Conservation (phyloP, 2,329 filamentous ascomycete genomes). For the Penicillium sclerotigenum region DNA sequence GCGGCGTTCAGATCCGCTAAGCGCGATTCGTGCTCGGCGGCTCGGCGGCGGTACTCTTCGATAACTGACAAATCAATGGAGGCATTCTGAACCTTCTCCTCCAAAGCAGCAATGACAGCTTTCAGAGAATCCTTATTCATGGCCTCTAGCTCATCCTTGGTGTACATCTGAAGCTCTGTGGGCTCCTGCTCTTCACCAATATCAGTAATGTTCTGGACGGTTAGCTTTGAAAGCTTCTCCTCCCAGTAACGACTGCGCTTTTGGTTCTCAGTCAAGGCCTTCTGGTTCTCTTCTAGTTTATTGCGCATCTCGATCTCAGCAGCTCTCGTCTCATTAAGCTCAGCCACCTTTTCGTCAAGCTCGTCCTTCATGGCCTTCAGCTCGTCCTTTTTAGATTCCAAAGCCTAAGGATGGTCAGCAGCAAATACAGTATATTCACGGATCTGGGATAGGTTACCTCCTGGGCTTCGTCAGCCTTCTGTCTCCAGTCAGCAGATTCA, state of each 20-base stretch:
- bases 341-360: slow-evolving; percentile 78
- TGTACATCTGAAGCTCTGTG: slow-evolving; percentile 68
- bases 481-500: slow-evolving; percentile 69
- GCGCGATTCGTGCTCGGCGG: slow-evolving; percentile 75
- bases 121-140: slow-evolving; percentile 63
- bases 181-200: slow-evolving; percentile 55
- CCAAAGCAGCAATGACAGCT: slow-evolving; percentile 62
- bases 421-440: background rate
- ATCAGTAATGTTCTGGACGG: slow-evolving; percentile 75
- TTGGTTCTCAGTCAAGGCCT: slow-evolving; percentile 80
- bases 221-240: slow-evolving; percentile 81
- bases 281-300: slow-evolving; percentile 94
- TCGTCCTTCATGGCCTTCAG: slow-evolving; percentile 76
- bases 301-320: slow-evolving; percentile 97
- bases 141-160: slow-evolving; percentile 63
- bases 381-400: slow-evolving; percentile 76
- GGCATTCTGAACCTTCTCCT: slow-evolving; percentile 77
- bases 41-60: slow-evolving; percentile 79
- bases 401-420: slow-evolving; percentile 47
- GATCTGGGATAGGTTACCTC: slow-evolving; percentile 44
- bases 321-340: slow-evolving; percentile 84
- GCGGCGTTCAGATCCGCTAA: slow-evolving; percentile 81
- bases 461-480: slow-evolving; percentile 76
- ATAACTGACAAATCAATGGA: slow-evolving; percentile 87
- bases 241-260: slow-evolving; percentile 82